Evolutionary conservation across 2,329 filamentous ascomycete species (phyloP).

Genomic region (Xylaria sp.): DNA sequence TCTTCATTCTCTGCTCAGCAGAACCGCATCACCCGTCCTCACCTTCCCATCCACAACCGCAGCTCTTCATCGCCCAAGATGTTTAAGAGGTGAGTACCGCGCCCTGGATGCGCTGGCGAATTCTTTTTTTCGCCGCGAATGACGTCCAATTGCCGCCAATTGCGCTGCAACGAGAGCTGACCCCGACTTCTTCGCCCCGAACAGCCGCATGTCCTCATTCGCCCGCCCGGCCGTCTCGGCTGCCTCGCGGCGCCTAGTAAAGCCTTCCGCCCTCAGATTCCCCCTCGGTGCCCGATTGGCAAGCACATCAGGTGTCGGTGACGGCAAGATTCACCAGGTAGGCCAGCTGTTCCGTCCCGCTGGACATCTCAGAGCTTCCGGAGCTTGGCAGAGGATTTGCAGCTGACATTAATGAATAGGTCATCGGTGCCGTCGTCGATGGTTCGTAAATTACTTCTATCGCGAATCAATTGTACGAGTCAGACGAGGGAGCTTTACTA

Average conservation of each 20-base stretch:
- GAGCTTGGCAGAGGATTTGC: slow-evolving; percentile 48
- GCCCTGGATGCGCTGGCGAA: slow-evolving; percentile 46
- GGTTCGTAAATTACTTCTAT: slow-evolving; percentile 68
- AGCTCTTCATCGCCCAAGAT: slow-evolving; percentile 79
- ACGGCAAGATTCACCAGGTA: slow-evolving; percentile 77
- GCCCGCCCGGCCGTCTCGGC: slow-evolving; percentile 69
- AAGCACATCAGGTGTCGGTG: slow-evolving; percentile 66
- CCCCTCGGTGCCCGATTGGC: slow-evolving; percentile 68
- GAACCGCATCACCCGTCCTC: slow-evolving; percentile 60
- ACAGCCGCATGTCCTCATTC: slow-evolving; percentile 74
- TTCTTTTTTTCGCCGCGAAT: slow-evolving; percentile 45
- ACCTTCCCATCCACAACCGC: slow-evolving; percentile 70
- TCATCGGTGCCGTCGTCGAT: slow-evolving; percentile 99
- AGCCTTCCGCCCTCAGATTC: slow-evolving; percentile 66
- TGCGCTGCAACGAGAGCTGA: slow-evolving; percentile 65
- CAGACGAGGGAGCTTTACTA: slow-evolving; percentile 32
- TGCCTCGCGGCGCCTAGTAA: slow-evolving; percentile 66
- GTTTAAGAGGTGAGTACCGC: slow-evolving; percentile 79
- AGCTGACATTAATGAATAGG: slow-evolving; percentile 70
- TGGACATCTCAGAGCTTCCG: slow-evolving; percentile 35
- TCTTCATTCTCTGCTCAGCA: slow-evolving; percentile 47
- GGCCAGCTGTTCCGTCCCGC: slow-evolving; percentile 44
- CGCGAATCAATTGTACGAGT: slow-evolving; percentile 21
- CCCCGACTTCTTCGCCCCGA: slow-evolving; percentile 49
- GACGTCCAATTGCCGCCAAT: slow-evolving; percentile 62